phyloP scores from a whole-genome alignment of 2,329 filamentous ascomycete genomes.

The Albophoma yamanashiensis region DNA sequence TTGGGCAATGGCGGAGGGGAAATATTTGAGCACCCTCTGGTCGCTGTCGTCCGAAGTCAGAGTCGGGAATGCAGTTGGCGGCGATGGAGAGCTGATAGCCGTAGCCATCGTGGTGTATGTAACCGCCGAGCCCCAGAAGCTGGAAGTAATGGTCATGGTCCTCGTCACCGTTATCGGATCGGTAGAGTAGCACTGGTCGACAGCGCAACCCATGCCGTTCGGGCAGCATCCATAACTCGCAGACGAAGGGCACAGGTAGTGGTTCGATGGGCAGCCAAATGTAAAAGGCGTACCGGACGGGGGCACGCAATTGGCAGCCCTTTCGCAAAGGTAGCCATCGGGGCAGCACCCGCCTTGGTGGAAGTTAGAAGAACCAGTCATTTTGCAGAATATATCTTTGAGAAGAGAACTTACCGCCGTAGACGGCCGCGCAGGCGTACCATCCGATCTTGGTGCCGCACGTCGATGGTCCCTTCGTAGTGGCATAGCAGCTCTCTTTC shows the following conservation, averaged over 20 bases:
- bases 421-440: slow-evolving; percentile 27
- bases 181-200: slow-evolving; percentile 36
- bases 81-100: slow-evolving; percentile 27
- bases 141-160: slow-evolving; percentile 33
- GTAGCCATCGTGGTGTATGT: slow-evolving; percentile 29
- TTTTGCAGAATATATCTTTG: neutral
- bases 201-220: slow-evolving; percentile 37
- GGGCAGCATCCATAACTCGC: slow-evolving; percentile 43
- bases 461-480: slow-evolving; percentile 29
- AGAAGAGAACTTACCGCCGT: slow-evolving; percentile 17
- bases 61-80: slow-evolving; percentile 18
- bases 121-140: slow-evolving; percentile 24
- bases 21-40: slow-evolving; percentile 29
- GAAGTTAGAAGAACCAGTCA: slow-evolving; percentile 1
- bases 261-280: slow-evolving; percentile 31
- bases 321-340: slow-evolving; percentile 32
- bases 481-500: slow-evolving; percentile 34
- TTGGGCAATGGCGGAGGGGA: slow-evolving; percentile 33
- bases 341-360: slow-evolving; percentile 31
- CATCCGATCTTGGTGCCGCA: slow-evolving; percentile 25
- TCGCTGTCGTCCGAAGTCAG: slow-evolving; percentile 11
- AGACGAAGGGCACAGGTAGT: slow-evolving; percentile 38
- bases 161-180: slow-evolving; percentile 32
- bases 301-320: slow-evolving; percentile 27
- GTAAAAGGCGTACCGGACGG: slow-evolving; percentile 29